A percentile compares a stretch with the other conserved stretches of the same genome.
These are phyloP conservation scores for Odonthalia washingtoniensis DNA, from an alignment of 31 red algal species.

Conservation along the genomic window DNA sequence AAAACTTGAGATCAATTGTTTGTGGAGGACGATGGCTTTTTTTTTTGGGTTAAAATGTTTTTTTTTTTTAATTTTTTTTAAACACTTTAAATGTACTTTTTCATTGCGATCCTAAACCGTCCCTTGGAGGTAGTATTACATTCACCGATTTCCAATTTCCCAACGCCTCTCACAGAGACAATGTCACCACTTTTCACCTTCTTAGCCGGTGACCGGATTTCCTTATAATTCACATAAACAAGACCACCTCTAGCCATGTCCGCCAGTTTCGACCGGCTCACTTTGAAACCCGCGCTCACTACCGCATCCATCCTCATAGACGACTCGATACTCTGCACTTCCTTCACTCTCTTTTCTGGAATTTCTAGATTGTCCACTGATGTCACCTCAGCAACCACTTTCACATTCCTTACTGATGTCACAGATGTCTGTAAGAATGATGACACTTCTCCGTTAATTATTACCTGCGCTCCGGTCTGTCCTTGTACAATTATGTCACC, in stretches of 20 bases:
- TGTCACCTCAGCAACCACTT: slow-evolving; percentile 34
- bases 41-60: no score
- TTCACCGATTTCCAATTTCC: slow-evolving; percentile 68
- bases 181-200: slow-evolving; percentile 60
- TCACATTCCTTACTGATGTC: slow-evolving; percentile 54
- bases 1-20: no score
- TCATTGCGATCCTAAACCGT: slow-evolving; percentile 72
- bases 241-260: slow-evolving; percentile 55
- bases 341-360: slow-evolving; percentile 46
- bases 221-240: slow-evolving; percentile 69
- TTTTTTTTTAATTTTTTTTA: no score
- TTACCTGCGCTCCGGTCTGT: slow-evolving; percentile 70
- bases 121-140: slow-evolving; percentile 60
- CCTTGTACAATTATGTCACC: slow-evolving; percentile 82
- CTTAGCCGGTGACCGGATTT: slow-evolving; percentile 21
- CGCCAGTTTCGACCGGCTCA: slow-evolving; percentile 74
- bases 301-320: slow-evolving; percentile 91
- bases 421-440: slow-evolving; percentile 40
- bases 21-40: no score
- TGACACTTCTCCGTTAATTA: slow-evolving; percentile 50
- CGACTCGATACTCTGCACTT: slow-evolving; percentile 74
- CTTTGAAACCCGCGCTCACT: slow-evolving; percentile 77
- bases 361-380: slow-evolving; percentile 50
- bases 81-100: background rate
- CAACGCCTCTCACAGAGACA: slow-evolving; percentile 69